Percentiles rank a stretch among this genome's conserved stretches.
Evolutionary conservation across 169 alveolate genomes (phyloP).

Genomic region (Plasmodium blacklocki): DNA sequence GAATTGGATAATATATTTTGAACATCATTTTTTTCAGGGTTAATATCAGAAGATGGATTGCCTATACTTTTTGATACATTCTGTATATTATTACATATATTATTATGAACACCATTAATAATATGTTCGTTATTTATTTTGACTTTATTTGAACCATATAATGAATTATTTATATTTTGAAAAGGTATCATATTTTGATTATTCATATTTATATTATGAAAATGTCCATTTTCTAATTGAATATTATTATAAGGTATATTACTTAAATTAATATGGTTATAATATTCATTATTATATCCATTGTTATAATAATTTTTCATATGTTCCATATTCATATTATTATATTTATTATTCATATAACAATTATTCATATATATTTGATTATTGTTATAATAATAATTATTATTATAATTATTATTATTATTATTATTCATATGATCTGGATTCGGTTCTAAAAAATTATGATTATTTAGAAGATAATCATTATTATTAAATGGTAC

Average conservation of each 20-base stretch:
- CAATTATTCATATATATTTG: not conserved
- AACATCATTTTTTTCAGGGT: constrained; percentile 6
- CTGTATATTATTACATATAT: not conserved
- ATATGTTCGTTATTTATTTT: constrained; percentile 1
- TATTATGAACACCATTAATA: not conserved
- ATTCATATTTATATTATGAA: not conserved
- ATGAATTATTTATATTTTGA: constrained; percentile 14
- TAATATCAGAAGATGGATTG: not conserved
- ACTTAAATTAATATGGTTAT: too few species aligned
- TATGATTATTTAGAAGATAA: too few species aligned
- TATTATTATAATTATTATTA: not conserved
- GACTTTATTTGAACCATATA: not conserved
- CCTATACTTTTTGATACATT: not conserved
- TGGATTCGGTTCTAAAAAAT: too few species aligned
- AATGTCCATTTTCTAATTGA: not conserved
- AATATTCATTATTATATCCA: not conserved
- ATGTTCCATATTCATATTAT: not conserved
- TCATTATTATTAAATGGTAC: too few species aligned
- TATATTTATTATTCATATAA: constrained; percentile 10
- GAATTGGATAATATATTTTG: not conserved
- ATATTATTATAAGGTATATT: too few species aligned
- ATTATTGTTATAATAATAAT: not conserved
- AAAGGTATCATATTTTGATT: constrained; percentile 4
- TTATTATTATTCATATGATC: not conserved
- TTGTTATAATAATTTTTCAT: not conserved